phyloP scores from a whole-genome alignment of 1,139 yeast genomes.

The Sugiyamaella xylanicola region DNA sequence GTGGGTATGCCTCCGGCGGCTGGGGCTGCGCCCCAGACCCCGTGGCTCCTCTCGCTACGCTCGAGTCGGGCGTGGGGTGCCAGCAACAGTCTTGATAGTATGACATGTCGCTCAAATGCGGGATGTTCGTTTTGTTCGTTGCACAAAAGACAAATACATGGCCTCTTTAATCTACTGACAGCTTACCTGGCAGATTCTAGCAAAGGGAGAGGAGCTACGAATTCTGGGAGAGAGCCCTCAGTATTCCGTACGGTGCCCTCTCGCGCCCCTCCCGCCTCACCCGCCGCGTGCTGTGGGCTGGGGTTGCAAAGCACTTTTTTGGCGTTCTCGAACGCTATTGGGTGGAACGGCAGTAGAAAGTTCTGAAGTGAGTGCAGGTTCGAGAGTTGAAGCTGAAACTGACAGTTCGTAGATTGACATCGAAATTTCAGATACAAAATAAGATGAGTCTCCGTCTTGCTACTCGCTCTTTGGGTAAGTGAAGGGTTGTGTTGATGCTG shows the following conservation, averaged over 20 bases:
- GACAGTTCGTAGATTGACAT: neutral
- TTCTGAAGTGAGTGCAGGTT: slow-evolving; percentile 1
- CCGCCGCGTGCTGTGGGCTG: neutral
- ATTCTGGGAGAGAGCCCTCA: neutral
- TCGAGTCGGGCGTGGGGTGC: neutral
- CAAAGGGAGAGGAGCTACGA: neutral
- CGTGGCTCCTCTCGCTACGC: neutral
- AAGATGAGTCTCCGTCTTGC: slow-evolving; percentile 39
- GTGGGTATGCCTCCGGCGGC: neutral
- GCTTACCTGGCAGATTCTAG: too few relatives aligned
- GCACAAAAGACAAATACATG: too few relatives aligned
- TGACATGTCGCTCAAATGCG: too few relatives aligned
- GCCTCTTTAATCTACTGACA: too few relatives aligned
- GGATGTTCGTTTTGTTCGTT: too few relatives aligned
- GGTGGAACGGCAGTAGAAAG: slow-evolving; percentile 7
- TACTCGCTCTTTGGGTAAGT: slow-evolving; percentile 35
- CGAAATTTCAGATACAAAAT: slow-evolving; percentile 3
- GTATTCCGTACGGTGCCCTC: neutral
- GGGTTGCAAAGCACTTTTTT: neutral
- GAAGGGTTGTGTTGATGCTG: neutral
- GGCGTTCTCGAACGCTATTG: slow-evolving; percentile 16
- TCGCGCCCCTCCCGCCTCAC: neutral
- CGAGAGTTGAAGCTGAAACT: neutral
- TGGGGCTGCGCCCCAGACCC: neutral
- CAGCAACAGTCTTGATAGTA: neutral